phyloP scores from a whole-genome alignment of 1,284 basidiomycete species.

The Apiotrichum gamsii region DNA sequence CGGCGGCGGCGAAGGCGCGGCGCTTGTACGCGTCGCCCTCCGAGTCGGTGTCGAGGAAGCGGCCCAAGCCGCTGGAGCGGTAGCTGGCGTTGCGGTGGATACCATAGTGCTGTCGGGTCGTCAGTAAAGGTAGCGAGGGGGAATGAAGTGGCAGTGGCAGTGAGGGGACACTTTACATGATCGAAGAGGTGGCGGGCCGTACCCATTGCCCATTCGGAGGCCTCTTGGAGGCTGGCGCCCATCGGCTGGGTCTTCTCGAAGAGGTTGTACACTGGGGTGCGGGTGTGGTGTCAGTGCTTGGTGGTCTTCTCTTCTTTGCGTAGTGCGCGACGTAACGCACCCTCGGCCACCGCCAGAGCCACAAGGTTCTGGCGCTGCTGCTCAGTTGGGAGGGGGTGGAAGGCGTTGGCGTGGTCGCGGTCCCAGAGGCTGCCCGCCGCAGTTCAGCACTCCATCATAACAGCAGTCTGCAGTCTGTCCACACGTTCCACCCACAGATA shows the following conservation, averaged over 20 bases:
- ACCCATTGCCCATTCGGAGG: constrained; percentile 39
- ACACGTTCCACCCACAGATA: constrained; percentile 28
- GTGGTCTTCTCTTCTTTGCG: no score
- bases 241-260: constrained; percentile 33
- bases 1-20: no score
- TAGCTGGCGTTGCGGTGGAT: no score
- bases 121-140: no score
- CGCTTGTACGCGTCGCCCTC: no score
- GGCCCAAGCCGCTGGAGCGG: no score
- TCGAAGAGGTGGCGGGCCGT: constrained; percentile 44
- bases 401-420: constrained; percentile 33
- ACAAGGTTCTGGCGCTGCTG: constrained; percentile 38
- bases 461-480: neutral
- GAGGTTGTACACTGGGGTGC: constrained; percentile 28
- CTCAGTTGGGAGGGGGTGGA: constrained; percentile 25
- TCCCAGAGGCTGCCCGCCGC: constrained; percentile 33
- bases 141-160: no score
- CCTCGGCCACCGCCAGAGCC: constrained; percentile 38
- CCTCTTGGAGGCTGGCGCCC: constrained; percentile 27
- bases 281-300: neutral
- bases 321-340: no score
- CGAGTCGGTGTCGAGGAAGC: no score
- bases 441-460: no score
- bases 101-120: no score
- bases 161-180: no score